Evolutionary conservation across 2,329 filamentous ascomycete genomes (phyloP), one percentile per base, ranked within the genome.

Genomic region (Neurospora sp.): DNA sequence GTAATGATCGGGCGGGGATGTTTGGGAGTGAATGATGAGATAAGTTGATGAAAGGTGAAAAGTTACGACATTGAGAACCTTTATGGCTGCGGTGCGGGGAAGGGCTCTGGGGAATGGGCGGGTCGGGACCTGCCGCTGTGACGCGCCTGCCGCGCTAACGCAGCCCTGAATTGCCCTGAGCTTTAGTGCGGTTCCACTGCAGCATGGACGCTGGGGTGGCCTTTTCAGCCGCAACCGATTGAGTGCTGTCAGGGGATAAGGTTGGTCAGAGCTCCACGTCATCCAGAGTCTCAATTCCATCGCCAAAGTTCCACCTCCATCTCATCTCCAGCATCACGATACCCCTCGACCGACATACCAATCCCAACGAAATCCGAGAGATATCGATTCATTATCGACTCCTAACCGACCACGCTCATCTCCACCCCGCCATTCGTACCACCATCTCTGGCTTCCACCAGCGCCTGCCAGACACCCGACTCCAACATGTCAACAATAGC

Each of bases 401-500:
- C 23, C 52, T 28, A 17, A 33, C 15, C 52, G 23, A 7, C 23
- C 7, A 58, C 67, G 39, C 28, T 5, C 43, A 17, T 42, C 36
- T 19, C 23, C 8, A 23, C 28, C 69, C 13, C 23, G 19, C 36
- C 28, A 15, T 42, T 19, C 38, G 39, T 42, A 68, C 8, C n/a
- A 8, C 66, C 28, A 17, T 62, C 13, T 62, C 52, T 13, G 1
- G 8, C 52, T 62, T 62, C 23, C 2, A 62, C 23, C 52, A 4
- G 28, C 10, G 52, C 52, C 28, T 10, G 1, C 52, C 23, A 62
- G 17, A 67, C 38, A 42, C 42, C 23, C 23, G 23, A 23, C 23
- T 11, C 19, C 38, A 69, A 67, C 38, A 90, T 90, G 88, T 89
- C 88, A 9, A 89, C 88, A 58, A 90, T 90, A 72, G 87, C 88